Percentiles rank a stretch among this genome's conserved stretches.
phyloP scores from a whole-genome alignment of 305 asterid genomes.

The Fraxinus floribunda region DNA sequence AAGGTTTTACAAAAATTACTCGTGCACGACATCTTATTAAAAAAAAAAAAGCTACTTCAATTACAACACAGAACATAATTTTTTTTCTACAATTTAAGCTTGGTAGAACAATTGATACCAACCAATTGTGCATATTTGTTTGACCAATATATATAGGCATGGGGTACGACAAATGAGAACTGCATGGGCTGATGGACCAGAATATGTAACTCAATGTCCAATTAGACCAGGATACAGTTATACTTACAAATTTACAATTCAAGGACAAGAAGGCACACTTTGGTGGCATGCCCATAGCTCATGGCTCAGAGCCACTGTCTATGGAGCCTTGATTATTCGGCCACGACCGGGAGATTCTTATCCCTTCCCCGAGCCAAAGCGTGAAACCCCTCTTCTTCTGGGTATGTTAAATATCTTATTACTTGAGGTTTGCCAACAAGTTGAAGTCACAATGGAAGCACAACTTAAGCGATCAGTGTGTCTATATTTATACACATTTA shows the following conservation, averaged over 20 bases:
- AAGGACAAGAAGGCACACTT: background rate
- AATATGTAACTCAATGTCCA: background rate
- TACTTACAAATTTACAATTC: background rate
- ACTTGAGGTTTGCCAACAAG: background rate
- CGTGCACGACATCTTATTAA: background rate
- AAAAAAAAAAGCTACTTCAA: too few relatives aligned
- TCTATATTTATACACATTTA: too few relatives aligned
- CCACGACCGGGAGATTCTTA: conserved; percentile 36
- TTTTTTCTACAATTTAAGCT: background rate
- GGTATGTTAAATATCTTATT: conserved; percentile 24
- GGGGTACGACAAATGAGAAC: background rate
- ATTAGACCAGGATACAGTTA: background rate
- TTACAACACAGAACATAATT: background rate
- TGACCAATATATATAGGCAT: conserved; percentile 24
- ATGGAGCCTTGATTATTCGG: conserved; percentile 16
- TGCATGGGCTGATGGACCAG: conserved; percentile 2
- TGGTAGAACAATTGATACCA: background rate
- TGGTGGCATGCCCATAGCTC: conserved; percentile 6
- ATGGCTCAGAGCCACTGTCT: background rate
- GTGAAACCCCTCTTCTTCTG: conserved; percentile 22
- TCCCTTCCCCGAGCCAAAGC: conserved; percentile 38
- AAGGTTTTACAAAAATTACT: background rate
- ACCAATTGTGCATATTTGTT: background rate
- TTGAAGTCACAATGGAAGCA: background rate
- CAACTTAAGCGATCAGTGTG: background rate